Conservation (phyloP, 495 filamentous ascomycete species). For the Aspergillus taichungensis region DNA sequence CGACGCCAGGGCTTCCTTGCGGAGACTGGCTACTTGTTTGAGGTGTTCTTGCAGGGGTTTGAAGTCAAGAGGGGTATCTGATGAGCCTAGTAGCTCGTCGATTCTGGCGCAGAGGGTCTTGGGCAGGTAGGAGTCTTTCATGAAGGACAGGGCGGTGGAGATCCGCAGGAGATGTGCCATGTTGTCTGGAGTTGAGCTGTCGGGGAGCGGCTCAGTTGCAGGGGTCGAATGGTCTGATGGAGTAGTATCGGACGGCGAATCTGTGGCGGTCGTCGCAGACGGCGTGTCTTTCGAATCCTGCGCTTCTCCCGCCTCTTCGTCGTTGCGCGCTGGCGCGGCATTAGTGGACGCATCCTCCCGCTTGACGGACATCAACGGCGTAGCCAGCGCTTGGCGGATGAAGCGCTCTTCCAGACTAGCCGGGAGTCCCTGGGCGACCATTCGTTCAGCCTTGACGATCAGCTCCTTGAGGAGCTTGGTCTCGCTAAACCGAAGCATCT, state of each 20-base stretch:
- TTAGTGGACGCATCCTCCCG: conserved; percentile 29
- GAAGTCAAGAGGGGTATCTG: conserved; percentile 54
- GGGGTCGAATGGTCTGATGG: conserved; percentile 34
- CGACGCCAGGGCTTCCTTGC: conserved; percentile 57
- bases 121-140: conserved; percentile 64
- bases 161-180: conserved; percentile 59
- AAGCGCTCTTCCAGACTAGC: conserved; percentile 80
- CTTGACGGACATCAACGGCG: conserved; percentile 59
- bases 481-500: conserved; percentile 67
- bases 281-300: conserved; percentile 24
- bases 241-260: conserved; percentile 24
- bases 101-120: conserved; percentile 39
- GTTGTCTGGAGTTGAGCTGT: conserved; percentile 32
- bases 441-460: conserved; percentile 59
- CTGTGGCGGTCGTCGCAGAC: conserved; percentile 25
- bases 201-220: conserved; percentile 25
- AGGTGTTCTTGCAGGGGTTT: conserved; percentile 59
- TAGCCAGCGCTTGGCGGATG: conserved; percentile 63
- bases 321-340: conserved; percentile 5
- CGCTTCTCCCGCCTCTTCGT: conserved; percentile 18
- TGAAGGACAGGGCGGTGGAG: conserved; percentile 65
- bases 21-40: conserved; percentile 50
- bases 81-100: conserved; percentile 35
- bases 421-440: conserved; percentile 58
- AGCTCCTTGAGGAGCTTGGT: conserved; percentile 60